A percentile compares a stretch with the other conserved stretches of the same genome.
Evolutionary conservation across 257 asterid species (phyloP).

Genomic region (Lycium ferocissimum): DNA sequence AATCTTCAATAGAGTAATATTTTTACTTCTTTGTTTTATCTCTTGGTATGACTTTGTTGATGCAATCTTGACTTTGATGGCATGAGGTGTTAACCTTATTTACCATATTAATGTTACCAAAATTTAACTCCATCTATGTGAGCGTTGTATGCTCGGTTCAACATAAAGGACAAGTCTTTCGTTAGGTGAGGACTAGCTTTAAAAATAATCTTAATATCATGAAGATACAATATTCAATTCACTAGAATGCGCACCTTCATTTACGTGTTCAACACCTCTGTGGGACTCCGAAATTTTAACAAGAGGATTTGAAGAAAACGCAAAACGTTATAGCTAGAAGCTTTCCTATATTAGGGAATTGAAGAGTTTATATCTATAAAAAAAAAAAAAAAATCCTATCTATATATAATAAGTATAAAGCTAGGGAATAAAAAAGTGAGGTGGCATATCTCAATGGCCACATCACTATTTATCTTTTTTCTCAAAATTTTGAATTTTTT

Average conservation of each 20-base stretch:
- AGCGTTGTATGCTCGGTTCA: not conserved
- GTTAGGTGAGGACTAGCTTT: not conserved
- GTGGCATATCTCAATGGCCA: too few species aligned
- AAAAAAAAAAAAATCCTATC: not conserved
- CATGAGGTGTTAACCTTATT: not conserved
- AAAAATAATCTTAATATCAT: not conserved
- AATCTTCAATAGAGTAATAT: not conserved
- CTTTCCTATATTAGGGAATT: not conserved
- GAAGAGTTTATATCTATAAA: not conserved
- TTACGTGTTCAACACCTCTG: not conserved
- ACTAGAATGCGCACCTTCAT: not conserved
- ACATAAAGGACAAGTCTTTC: not conserved
- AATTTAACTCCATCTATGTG: not conserved
- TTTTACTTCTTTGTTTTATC: slow-evolving; percentile 7
- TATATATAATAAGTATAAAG: not conserved
- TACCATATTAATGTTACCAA: not conserved
- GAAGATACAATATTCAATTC: not conserved
- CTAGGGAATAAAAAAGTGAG: too few species aligned
- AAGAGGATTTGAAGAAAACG: not conserved
- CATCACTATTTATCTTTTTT: too few species aligned
- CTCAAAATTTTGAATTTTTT: too few species aligned
- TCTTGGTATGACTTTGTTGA: not conserved
- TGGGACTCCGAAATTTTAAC: not conserved
- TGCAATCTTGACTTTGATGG: not conserved
- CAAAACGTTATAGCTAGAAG: not conserved